Base-by-base conservation (phyloP, 306 rosid genomes). In the Vachellia pachyceras region DNA sequence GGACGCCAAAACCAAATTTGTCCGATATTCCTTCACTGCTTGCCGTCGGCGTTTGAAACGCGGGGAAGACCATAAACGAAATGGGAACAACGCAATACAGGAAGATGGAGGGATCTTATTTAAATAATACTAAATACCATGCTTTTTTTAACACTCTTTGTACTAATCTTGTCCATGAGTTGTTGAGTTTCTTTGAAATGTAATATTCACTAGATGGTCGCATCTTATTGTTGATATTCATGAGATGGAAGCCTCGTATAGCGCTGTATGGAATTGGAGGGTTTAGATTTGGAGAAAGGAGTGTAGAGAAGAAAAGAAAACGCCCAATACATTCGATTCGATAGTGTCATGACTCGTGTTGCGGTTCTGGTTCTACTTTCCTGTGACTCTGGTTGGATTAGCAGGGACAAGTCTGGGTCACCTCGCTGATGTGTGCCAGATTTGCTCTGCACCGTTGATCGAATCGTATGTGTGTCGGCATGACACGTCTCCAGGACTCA, bases 11-110 rank as follows among this genome's bases (percentile, higher is more conserved):
- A 4, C 90, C 95, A 22, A 88, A 89, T 25, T 78, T 92, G 41
- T 82, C 91, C 3, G 86, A 86, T 9, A 86, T 92, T 82, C 94
- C 97, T 85, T 92, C 94, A 3, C 84, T 90, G 80, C 88, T 92
- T 10, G 66, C 91, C 55, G 88, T 88, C 29, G 72, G 84, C 77
- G 73, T 82, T 75, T 87, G 78, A 85, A 46, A 22, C 22, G 2
- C 14, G 11, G 11, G 6, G 52, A 3, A 15, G 45, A 8, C 17
- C 46, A 25, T 25, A 46, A 18, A 49, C 9, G 45, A 46, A 10
- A 10, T 35, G 5, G 52, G 15, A 60, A 76, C 58, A 13, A 3
- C 63, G n/a, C 12, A n/a, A 7, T n/a, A 5, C 14, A 76, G 3
- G 14, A 41, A 49, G 33, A 41, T 49, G 37, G 50, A 63, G 55